These are phyloP conservation scores for Backusella psychrophila DNA, from an alignment of 192 early-diverging fungal species.

Conservation along the genomic window DNA sequence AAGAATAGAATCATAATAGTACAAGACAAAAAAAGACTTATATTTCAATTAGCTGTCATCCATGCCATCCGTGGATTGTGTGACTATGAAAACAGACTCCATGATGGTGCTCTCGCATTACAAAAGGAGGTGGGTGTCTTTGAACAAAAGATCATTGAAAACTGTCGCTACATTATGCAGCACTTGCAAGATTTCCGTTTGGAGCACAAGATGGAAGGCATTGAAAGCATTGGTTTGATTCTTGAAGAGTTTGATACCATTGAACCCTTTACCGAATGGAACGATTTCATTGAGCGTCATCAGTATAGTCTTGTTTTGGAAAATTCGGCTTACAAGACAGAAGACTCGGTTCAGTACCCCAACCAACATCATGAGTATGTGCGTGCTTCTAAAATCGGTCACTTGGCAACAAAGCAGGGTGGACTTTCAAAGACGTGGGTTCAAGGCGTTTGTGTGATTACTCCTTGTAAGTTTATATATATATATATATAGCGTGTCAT, in stretches of 20 bases:
- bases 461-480: slow-evolving; percentile 39
- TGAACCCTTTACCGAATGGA: slow-evolving; percentile 41
- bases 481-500: too few relatives aligned
- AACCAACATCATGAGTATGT: slow-evolving; percentile 36
- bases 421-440: slow-evolving; percentile 40
- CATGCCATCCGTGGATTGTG: slow-evolving; percentile 12
- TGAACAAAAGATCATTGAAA: slow-evolving; percentile 30
- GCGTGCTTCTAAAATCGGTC: slow-evolving; percentile 30
- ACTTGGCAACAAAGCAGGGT: slow-evolving; percentile 31
- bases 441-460: slow-evolving; percentile 44
- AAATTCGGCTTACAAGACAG: slow-evolving; percentile 30
- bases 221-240: slow-evolving; percentile 16
- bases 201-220: slow-evolving; percentile 12
- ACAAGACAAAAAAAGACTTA: too few relatives aligned
- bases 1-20: background rate
- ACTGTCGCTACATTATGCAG: slow-evolving; percentile 12
- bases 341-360: slow-evolving; percentile 30
- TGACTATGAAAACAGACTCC: slow-evolving; percentile 35
- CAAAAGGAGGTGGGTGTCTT: slow-evolving; percentile 26
- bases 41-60: background rate
- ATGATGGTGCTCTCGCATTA: slow-evolving; percentile 22
- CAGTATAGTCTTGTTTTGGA: slow-evolving; percentile 38
- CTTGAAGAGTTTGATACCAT: slow-evolving; percentile 29
- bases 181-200: slow-evolving; percentile 17
- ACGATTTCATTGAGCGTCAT: slow-evolving; percentile 36